Evolutionary conservation across 2,329 filamentous ascomycete species (phyloP), one percentile per base, ranked within the genome.

Genomic region (Botrytis aclada): DNA sequence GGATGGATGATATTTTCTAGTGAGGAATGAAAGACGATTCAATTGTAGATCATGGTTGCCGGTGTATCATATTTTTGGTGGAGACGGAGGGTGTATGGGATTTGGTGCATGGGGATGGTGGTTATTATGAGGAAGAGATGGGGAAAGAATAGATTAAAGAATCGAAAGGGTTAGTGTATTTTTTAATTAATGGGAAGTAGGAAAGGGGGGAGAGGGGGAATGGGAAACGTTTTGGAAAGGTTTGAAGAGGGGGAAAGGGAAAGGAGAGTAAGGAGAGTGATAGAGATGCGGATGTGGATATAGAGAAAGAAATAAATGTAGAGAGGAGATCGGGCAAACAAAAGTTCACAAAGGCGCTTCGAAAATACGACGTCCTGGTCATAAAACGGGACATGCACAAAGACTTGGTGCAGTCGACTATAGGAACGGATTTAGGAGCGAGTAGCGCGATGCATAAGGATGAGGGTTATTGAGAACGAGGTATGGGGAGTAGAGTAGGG

Each of bases 281-380:
- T 47, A 7, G 18, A 22, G 18, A 20, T 0, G 7, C 6, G 41
- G 22, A 45, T 20, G 4, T 45, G 18, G 14, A 16, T 8, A 22
- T 45, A 14, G 8, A 47, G 20, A 25, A 25, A 47, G 3, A 12
- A 8, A 45, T 45, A 18, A 8, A 18, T 45, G 0, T 45, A 7
- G 0, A 20, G 22, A 25, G 8, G 22, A 51, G 12, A 54, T n/a
- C 16, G 4, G 5, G 1, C 10, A 5, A 54, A n/a, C 12, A 54
- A 1, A n/a, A 7, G 3, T 54, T 7, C 0, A n/a, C 47, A 16
- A 18, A 18, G 8, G 5, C 18, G 1, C 6, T 9, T 4, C 9
- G 12, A n/a, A 32, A 18, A 18, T 18, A 8, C 14, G 1, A 18
- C 8, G 3, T 29, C 16, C 16, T 29, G 6, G 51, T 1, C 9